Conservation (phyloP, 352 stramenopile species). For the Globisporangium spinosum region DNA sequence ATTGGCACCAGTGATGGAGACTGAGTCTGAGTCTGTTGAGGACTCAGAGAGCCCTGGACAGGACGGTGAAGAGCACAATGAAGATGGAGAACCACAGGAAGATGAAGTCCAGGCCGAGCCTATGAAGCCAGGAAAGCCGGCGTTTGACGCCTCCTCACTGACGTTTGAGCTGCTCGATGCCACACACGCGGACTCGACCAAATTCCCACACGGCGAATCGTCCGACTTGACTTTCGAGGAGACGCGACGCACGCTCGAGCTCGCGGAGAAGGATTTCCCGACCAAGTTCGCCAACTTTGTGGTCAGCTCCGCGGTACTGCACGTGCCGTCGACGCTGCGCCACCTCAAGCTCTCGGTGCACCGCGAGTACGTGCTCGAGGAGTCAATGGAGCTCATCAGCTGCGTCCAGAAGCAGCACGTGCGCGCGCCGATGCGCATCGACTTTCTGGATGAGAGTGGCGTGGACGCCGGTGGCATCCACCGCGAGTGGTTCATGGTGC, state of each 20-base stretch:
- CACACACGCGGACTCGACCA: neutral
- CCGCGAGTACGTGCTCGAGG: constrained; percentile 58
- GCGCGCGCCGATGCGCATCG: constrained; percentile 73
- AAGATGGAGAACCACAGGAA: neutral
- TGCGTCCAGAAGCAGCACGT: constrained; percentile 56
- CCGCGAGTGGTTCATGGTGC: constrained; percentile 92
- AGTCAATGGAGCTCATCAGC: constrained; percentile 66
- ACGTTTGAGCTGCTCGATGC: neutral
- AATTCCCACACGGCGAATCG: constrained; percentile 2
- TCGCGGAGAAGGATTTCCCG: constrained; percentile 52
- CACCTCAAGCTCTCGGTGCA: constrained; percentile 66
- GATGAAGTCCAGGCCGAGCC: neutral
- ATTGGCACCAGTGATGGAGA: neutral
- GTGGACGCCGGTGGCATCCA: constrained; percentile 86
- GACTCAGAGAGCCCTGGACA: neutral
- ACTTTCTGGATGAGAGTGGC: constrained; percentile 83
- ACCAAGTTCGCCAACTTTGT: constrained; percentile 79
- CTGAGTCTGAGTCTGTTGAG: neutral
- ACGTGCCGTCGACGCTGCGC: constrained; percentile 57
- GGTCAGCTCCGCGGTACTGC: constrained; percentile 50
- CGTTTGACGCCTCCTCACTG: neutral
- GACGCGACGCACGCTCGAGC: constrained; percentile 30
- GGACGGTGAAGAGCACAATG: neutral
- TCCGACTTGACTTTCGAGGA: neutral
- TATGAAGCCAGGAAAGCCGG: neutral